phyloP scores from a whole-genome alignment of 2,329 filamentous ascomycete species.

The Esteya vermicola region DNA sequence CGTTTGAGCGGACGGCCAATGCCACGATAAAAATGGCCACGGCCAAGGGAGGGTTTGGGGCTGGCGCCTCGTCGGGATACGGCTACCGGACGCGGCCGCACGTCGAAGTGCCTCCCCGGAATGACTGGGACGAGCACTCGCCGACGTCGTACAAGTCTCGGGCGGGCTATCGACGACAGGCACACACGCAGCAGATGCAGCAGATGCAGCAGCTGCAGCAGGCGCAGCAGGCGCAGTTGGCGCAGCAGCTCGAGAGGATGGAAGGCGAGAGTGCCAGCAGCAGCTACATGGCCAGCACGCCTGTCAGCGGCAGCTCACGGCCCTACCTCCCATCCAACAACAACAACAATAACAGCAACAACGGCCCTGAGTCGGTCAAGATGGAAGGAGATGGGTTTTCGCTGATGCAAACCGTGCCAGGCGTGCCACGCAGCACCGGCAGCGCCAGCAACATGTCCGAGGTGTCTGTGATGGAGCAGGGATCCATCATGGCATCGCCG shows the following conservation, averaged over 20 bases:
- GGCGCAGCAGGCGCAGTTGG: constrained; percentile 8
- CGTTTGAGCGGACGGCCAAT: constrained; percentile 89
- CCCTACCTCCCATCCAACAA: background rate
- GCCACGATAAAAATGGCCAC: constrained; percentile 92
- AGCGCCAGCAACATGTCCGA: constrained; percentile 20
- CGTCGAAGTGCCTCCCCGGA: too few species aligned
- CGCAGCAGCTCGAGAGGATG: background rate
- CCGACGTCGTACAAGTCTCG: constrained; percentile 1
- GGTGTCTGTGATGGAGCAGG: constrained; percentile 19
- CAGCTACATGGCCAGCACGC: constrained; percentile 2
- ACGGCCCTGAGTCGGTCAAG: constrained; percentile 18
- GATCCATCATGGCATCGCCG: constrained; percentile 29
- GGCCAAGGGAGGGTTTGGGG: constrained; percentile 71
- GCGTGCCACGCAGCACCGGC: constrained; percentile 21
- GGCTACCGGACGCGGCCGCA: constrained; percentile 9
- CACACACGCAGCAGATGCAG: background rate
- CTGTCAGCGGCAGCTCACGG: constrained; percentile 7
- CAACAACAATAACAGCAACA: background rate
- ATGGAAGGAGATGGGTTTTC: constrained; percentile 24
- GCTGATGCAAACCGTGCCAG: constrained; percentile 25
- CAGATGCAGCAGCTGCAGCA: background rate
- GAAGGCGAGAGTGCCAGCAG: background rate
- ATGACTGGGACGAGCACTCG: too few species aligned
- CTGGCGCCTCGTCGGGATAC: constrained; percentile 14
- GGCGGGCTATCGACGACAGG: constrained; percentile 11